These are phyloP conservation scores for Russula emetica DNA, from an alignment of 768 basidiomycete genomes.

Conservation along the genomic window DNA sequence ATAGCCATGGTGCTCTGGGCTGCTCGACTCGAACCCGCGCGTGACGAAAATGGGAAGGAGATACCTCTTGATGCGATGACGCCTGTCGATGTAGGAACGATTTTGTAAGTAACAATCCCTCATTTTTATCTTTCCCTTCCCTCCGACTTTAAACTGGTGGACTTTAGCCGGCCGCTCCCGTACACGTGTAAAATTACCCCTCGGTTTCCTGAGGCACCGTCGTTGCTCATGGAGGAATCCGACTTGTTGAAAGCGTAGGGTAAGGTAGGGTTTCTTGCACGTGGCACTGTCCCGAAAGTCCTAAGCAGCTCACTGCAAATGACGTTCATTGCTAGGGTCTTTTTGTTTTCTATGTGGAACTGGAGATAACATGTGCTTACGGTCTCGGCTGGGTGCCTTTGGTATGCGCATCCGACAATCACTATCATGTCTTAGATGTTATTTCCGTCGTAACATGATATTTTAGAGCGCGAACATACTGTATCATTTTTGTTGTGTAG, in stretches of 20 bases:
- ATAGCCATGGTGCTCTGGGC: constrained; percentile 29
- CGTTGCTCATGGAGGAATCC: not conserved
- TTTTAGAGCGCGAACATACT: too few species aligned
- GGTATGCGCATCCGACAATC: not conserved
- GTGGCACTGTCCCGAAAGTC: not conserved
- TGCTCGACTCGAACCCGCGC: constrained; percentile 17
- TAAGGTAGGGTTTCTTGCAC: not conserved
- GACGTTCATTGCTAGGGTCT: too few species aligned
- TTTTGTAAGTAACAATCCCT: constrained; percentile 7
- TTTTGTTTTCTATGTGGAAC: too few species aligned
- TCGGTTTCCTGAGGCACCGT: not conserved
- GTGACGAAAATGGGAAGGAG: constrained; percentile 18
- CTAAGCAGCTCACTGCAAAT: not conserved
- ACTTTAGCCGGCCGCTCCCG: not conserved
- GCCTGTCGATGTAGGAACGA: constrained; percentile 10
- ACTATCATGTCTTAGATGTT: not conserved
- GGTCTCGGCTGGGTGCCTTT: too few species aligned
- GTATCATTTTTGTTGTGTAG: too few species aligned
- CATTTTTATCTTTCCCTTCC: not conserved
- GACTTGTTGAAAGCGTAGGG: not conserved
- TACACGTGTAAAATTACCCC: not conserved
- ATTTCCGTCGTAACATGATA: too few species aligned
- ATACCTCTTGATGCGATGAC: constrained; percentile 5
- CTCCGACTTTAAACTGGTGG: not conserved
- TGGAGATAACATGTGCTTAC: too few species aligned